Percentiles rank a stretch among this genome's conserved stretches.
Conservation (phyloP, 2,329 filamentous ascomycete species). For the Aspergillus sojae region DNA sequence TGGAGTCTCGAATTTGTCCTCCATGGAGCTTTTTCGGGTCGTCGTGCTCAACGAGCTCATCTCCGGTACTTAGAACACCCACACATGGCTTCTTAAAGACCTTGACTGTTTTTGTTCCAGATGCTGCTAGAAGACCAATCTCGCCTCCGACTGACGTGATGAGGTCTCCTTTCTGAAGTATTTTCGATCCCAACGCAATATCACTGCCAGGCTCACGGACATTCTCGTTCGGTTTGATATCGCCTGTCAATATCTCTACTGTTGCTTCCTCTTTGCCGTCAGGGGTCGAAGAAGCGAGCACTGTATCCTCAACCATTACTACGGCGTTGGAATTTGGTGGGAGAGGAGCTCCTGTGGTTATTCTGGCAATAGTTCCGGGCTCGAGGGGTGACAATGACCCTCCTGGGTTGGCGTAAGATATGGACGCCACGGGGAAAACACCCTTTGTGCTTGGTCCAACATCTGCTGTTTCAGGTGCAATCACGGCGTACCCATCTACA, state of each 20-base stretch:
- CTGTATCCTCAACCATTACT: conserved; percentile 95
- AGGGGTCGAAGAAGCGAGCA: conserved; percentile 72
- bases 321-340: conserved; percentile 88
- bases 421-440: conserved; percentile 78
- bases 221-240: conserved; percentile 78
- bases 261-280: conserved; percentile 84
- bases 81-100: conserved; percentile 77
- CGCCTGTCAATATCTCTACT: conserved; percentile 80
- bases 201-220: conserved; percentile 91
- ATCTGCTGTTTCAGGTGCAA: conserved; percentile 54
- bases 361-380: conserved; percentile 78
- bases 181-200: conserved; percentile 67
- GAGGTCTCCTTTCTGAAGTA: conserved; percentile 77
- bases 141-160: conserved; percentile 88
- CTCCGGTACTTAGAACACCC: conserved; percentile 88
- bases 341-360: conserved; percentile 91
- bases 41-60: conserved; percentile 83
- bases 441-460: conserved; percentile 69
- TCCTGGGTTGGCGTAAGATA: conserved; percentile 81
- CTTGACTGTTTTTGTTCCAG: conserved; percentile 71
- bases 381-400: conserved; percentile 64
- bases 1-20: conserved; percentile 92
- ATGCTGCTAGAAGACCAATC: conserved; percentile 83
- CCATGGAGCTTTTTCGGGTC: conserved; percentile 62
- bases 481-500: conserved; percentile 91